These are phyloP conservation scores for Dimargaris cristalligena DNA, from an alignment of 192 early-diverging fungal genomes.

Conservation along the genomic window DNA sequence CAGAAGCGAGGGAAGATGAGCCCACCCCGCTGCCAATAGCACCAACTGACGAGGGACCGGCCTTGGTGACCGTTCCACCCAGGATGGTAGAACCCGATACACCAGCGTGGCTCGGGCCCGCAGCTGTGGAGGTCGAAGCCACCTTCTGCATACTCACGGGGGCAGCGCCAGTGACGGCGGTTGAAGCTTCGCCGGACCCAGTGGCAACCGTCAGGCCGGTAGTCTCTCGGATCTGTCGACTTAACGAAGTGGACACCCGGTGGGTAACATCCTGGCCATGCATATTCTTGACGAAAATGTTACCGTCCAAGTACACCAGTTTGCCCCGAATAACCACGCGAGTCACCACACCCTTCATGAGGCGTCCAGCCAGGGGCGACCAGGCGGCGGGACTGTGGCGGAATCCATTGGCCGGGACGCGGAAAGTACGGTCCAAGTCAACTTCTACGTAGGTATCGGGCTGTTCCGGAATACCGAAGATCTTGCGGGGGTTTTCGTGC, in stretches of 20 bases:
- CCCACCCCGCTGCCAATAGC: not conserved
- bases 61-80: no score
- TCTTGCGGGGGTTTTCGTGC: conserved; percentile 71
- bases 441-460: conserved; percentile 89
- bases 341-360: conserved; percentile 54
- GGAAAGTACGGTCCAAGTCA: conserved; percentile 58
- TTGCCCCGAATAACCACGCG: conserved; percentile 79
- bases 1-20: no score
- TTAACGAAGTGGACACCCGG: no score
- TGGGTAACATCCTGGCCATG: conserved; percentile 7
- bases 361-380: conserved; percentile 44
- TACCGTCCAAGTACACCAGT: conserved; percentile 77
- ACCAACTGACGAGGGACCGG: no score
- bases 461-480: conserved; percentile 87
- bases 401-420: conserved; percentile 21
- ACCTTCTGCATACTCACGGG: not conserved
- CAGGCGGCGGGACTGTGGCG: conserved; percentile 20
- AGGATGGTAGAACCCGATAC: no score
- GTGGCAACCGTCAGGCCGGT: not conserved
- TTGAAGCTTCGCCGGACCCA: not conserved
- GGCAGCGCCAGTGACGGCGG: not conserved
- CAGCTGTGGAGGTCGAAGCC: not conserved
- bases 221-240: not conserved
- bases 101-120: no score
- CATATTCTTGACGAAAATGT: conserved; percentile 20